Conservation (phyloP, 2,329 filamentous ascomycete species). For the Mariannaea sp. region DNA sequence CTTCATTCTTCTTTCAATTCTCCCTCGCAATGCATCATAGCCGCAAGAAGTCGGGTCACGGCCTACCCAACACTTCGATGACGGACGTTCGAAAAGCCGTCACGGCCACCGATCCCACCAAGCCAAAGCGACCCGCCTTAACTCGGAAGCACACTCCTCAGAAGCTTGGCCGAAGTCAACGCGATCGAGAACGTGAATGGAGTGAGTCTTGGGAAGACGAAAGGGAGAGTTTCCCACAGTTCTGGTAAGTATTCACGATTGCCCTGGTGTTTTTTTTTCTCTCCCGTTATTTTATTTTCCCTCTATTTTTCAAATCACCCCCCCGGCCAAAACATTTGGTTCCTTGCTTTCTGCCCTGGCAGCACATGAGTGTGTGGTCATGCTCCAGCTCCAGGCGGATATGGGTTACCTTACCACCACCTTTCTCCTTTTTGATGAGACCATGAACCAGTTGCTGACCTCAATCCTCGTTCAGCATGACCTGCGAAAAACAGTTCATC, state of each 20-base stretch:
- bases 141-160: slow-evolving; percentile 52
- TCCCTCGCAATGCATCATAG: slow-evolving; percentile 57
- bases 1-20: slow-evolving; percentile 11
- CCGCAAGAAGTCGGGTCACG: slow-evolving; percentile 61
- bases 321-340: slow-evolving; percentile 4
- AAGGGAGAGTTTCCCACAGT: slow-evolving; percentile 67
- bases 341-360: slow-evolving; percentile 28
- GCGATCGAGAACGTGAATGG: slow-evolving; percentile 56
- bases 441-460: slow-evolving; percentile 29
- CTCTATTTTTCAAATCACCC: neutral
- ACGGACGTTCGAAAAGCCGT: slow-evolving; percentile 60
- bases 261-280: slow-evolving; percentile 14
- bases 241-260: slow-evolving; percentile 57
- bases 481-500: slow-evolving; percentile 69
- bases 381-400: slow-evolving; percentile 3
- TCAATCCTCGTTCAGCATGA: slow-evolving; percentile 55
- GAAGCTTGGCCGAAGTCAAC: slow-evolving; percentile 57
- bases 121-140: slow-evolving; percentile 54
- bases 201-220: slow-evolving; percentile 61
- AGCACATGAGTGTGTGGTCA: slow-evolving; percentile 27
- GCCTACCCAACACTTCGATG: slow-evolving; percentile 56
- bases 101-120: slow-evolving; percentile 51
- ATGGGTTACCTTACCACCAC: neutral
- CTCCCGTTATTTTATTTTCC: slow-evolving; percentile 13
- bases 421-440: neutral